These are phyloP conservation scores for Aechmea fasciata DNA, from an alignment of 176 grass and related monocot species.

Conservation along the genomic window DNA sequence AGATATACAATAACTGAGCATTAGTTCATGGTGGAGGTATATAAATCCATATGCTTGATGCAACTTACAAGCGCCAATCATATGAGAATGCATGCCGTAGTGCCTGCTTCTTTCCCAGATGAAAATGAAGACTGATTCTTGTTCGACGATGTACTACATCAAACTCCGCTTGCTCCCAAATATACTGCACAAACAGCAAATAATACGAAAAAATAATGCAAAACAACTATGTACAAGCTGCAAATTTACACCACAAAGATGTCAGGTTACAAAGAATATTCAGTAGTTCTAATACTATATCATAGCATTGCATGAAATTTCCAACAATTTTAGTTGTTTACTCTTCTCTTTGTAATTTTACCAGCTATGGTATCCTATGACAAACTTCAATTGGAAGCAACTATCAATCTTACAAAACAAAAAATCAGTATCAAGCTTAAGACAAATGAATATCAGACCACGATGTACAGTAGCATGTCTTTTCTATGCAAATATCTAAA, in stretches of 20 bases:
- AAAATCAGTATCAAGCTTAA: too few species aligned
- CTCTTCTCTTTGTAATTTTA: too few species aligned
- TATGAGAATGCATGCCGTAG: constrained; percentile 89
- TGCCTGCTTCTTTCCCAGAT: constrained; percentile 65
- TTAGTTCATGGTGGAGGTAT: too few species aligned
- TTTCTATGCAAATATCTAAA: neutral
- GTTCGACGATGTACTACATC: constrained; percentile 73
- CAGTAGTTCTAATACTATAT: too few species aligned
- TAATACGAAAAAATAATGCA: neutral
- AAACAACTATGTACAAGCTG: neutral
- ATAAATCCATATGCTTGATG: neutral
- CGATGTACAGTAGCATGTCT: too few species aligned
- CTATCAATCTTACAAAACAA: too few species aligned
- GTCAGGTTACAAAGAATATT: too few species aligned
- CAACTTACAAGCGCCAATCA: constrained; percentile 88
- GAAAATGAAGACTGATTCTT: constrained; percentile 93
- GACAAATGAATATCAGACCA: too few species aligned
- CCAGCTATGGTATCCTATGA: too few species aligned
- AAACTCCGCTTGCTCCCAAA: constrained; percentile 96
- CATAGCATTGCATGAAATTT: neutral
- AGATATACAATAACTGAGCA: neutral
- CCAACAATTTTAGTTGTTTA: neutral
- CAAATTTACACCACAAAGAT: neutral
- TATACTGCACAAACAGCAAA: constrained; percentile 45
- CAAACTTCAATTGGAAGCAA: too few species aligned